These are phyloP conservation scores for Ophiocordyceps australis DNA, from an alignment of 2,329 filamentous ascomycete genomes.

Conservation along the genomic window DNA sequence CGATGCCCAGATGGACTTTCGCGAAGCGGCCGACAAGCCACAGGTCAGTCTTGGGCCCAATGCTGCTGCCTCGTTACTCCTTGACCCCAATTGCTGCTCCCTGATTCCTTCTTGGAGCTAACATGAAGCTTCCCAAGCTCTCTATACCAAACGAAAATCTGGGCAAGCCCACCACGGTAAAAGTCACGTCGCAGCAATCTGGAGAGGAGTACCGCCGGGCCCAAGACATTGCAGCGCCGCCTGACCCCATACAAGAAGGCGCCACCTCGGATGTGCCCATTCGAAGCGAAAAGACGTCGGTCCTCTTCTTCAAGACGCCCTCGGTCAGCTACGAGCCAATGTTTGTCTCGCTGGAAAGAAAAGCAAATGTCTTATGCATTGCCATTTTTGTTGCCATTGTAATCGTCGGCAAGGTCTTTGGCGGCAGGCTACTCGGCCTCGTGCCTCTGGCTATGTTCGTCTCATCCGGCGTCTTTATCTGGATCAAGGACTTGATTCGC, in stretches of 20 bases:
- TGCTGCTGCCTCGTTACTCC: too few species aligned
- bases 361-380: conserved; percentile 50
- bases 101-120: not conserved
- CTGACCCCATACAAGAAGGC: conserved; percentile 66
- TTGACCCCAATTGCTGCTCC: too few species aligned
- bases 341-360: conserved; percentile 57
- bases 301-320: conserved; percentile 88
- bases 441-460: conserved; percentile 57
- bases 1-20: conserved; percentile 52
- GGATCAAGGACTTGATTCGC: conserved; percentile 73
- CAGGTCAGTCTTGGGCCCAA: conserved; percentile 21
- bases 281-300: conserved; percentile 88
- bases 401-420: conserved; percentile 62
- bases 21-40: conserved; percentile 55
- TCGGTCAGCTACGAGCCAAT: conserved; percentile 81
- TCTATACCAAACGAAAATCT: conserved; percentile 84
- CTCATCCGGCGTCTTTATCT: conserved; percentile 65
- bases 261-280: conserved; percentile 89
- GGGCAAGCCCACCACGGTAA: conserved; percentile 52
- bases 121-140: conserved; percentile 27
- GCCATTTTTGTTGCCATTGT: conserved; percentile 58
- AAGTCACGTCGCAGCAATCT: conserved; percentile 53
- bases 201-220: conserved; percentile 65
- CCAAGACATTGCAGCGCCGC: conserved; percentile 81
- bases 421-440: conserved; percentile 58